These are phyloP conservation scores for Entrophospora sp. DNA, from an alignment of 192 early-diverging fungal genomes.

Conservation along the genomic window DNA sequence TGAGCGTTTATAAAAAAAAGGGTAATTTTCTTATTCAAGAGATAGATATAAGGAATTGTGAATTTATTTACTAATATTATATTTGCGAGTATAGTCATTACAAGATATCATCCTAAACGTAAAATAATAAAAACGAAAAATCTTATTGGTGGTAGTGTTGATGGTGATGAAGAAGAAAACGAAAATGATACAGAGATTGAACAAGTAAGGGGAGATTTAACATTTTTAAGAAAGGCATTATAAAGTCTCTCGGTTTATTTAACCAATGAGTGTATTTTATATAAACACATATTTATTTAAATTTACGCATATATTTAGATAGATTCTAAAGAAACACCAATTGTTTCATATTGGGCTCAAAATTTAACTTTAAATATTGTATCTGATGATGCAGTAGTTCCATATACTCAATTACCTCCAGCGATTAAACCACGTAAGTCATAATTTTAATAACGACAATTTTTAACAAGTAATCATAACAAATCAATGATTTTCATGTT, in stretches of 20 bases:
- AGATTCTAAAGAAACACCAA: background rate
- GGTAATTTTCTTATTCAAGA: slow-evolving; percentile 28
- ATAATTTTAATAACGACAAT: background rate
- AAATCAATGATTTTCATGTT: background rate
- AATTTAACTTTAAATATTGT: slow-evolving; percentile 66
- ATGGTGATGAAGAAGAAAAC: slow-evolving; percentile 23
- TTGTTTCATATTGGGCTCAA: slow-evolving; percentile 70
- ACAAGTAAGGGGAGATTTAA: background rate
- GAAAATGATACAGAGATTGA: slow-evolving; percentile 15
- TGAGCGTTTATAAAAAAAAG: slow-evolving; percentile 40
- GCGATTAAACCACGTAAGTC: slow-evolving; percentile 44
- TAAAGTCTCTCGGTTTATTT: background rate
- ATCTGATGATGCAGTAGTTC: slow-evolving; percentile 36
- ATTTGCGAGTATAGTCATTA: slow-evolving; percentile 31
- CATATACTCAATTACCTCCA: slow-evolving; percentile 39
- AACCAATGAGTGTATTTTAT: background rate
- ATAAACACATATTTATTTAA: background rate
- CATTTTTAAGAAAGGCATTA: background rate
- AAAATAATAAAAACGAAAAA: slow-evolving; percentile 45
- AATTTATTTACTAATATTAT: background rate
- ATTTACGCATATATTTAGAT: background rate
- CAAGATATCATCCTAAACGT: slow-evolving; percentile 41
- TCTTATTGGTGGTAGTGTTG: slow-evolving; percentile 28
- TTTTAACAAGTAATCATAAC: too few relatives aligned
- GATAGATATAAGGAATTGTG: background rate